These are phyloP conservation scores for Tolypocladium tropicale DNA, from an alignment of 2,329 filamentous ascomycete genomes.

Conservation along the genomic window DNA sequence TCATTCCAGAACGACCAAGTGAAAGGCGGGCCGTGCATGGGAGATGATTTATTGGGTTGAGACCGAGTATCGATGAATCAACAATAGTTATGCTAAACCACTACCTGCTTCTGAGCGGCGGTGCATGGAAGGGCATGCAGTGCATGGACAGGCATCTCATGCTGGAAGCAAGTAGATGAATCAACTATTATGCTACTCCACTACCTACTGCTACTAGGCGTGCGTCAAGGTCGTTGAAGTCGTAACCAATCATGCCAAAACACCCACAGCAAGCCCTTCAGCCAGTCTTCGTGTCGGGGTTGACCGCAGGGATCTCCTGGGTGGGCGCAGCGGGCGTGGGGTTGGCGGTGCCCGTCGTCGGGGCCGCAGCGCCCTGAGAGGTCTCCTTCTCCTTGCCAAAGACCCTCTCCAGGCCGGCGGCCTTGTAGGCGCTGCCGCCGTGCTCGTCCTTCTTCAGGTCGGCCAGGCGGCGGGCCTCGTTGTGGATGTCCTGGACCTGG, in stretches of 20 bases:
- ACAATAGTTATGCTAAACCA: background rate
- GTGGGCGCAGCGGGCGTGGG: slow-evolving; percentile 2
- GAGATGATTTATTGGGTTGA: no score
- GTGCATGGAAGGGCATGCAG: no score
- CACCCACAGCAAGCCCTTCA: background rate
- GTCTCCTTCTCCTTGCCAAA: slow-evolving; percentile 43
- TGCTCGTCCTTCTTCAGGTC: slow-evolving; percentile 68
- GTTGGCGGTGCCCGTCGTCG: background rate
- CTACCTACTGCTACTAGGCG: background rate
- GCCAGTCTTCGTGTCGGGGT: slow-evolving; percentile 14
- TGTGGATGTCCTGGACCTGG: slow-evolving; percentile 90
- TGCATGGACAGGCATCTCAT: background rate
- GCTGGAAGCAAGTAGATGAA: background rate
- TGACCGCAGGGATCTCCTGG: slow-evolving; percentile 9
- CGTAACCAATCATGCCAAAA: background rate
- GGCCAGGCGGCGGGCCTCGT: slow-evolving; percentile 78
- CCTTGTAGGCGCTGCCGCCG: slow-evolving; percentile 49
- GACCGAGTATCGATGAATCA: no score
- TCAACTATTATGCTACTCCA: background rate
- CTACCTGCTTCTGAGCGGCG: background rate
- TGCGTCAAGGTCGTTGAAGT: background rate
- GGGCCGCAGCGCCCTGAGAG: slow-evolving; percentile 8
- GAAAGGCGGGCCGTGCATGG: no score
- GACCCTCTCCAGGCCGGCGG: slow-evolving; percentile 45
- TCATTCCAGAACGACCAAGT: background rate